These are phyloP conservation scores for Medicago truncatula DNA, from an alignment of 306 rosid species.

Conservation along the genomic window MtrunA17r5.0-ANR NC_053046.1:39758501-39759000, in stretches of 20 bases:
- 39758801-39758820: constrained; percentile 50
- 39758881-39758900: constrained; percentile 28
- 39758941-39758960: constrained; percentile 42
- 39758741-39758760: constrained; percentile 60
- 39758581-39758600: constrained; percentile 53
- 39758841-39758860: accelerated
- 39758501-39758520: not conserved
- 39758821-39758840: not conserved
- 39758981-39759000: constrained; percentile 59
- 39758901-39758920: constrained; percentile 12
- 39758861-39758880: not conserved
- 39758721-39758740: constrained; percentile 68
- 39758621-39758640: constrained; percentile 23
- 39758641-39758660: constrained; percentile 8
- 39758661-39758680: not conserved
- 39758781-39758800: constrained; percentile 53
- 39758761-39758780: constrained; percentile 44
- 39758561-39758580: constrained; percentile 50
- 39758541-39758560: not conserved
- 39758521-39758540: not conserved
- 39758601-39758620: constrained; percentile 42
- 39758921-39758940: constrained; percentile 47
- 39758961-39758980: constrained; percentile 57
- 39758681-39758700: constrained; percentile 50
- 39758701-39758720: constrained; percentile 50